A percentile compares a stretch with the other conserved stretches of the same genome.
Evolutionary conservation across 176 grass and related monocot species (phyloP).

Genomic region (Hsuehochloa calcarea): DNA sequence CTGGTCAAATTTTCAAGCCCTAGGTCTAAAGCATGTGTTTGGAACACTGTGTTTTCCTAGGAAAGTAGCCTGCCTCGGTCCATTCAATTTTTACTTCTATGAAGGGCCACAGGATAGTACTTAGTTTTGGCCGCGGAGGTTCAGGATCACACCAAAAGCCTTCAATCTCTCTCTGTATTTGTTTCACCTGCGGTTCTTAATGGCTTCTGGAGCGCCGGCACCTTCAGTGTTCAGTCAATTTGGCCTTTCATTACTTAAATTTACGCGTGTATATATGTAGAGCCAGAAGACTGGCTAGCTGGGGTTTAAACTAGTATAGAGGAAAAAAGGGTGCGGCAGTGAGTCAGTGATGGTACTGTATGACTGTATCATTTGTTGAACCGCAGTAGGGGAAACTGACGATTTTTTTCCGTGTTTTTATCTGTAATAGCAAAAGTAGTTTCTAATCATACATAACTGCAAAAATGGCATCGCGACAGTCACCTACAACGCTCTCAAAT

Average conservation of each 20-base stretch:
- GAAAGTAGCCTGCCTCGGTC: neutral
- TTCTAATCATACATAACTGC: too few species aligned
- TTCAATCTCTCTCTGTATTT: constrained; percentile 35
- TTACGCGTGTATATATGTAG: constrained; percentile 22
- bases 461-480: too few species aligned
- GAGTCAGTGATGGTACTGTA: constrained; percentile 34
- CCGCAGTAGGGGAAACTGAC: constrained; percentile 31
- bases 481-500: too few species aligned
- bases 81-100: neutral
- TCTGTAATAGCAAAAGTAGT: too few species aligned
- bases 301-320: neutral
- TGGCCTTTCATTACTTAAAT: constrained; percentile 12
- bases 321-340: constrained; percentile 10
- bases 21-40: constrained; percentile 30
- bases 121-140: constrained; percentile 35
- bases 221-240: neutral
- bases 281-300: constrained; percentile 23
- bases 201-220: neutral
- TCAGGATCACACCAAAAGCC: constrained; percentile 36
- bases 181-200: constrained; percentile 36
- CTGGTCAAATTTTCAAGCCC: constrained; percentile 19
- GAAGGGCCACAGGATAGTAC: constrained; percentile 30
- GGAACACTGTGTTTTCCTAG: constrained; percentile 18
- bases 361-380: constrained; percentile 37
- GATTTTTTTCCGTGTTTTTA: too few species aligned